Percentiles rank a stretch among this genome's conserved stretches.
phyloP scores from a whole-genome alignment of 2,329 filamentous ascomycete species.

The Aspergillus sp. region DNA sequence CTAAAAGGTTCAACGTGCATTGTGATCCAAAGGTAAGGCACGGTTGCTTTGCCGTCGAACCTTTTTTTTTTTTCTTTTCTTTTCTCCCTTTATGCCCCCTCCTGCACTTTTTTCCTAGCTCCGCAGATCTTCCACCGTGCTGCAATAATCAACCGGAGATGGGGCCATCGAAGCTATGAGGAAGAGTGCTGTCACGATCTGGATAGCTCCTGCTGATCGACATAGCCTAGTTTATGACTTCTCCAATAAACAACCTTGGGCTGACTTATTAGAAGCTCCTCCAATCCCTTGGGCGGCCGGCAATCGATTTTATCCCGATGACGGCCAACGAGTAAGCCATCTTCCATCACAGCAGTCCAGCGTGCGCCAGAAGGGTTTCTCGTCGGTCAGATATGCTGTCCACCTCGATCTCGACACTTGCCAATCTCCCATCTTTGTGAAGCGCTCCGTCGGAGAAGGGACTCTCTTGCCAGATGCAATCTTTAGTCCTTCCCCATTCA shows the following conservation, averaged over 20 bases:
- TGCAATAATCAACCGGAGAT: constrained; percentile 31
- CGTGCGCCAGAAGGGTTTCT: too few relatives aligned
- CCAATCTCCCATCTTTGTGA: constrained; percentile 21
- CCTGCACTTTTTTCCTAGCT: constrained; percentile 24
- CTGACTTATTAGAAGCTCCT: constrained; percentile 31
- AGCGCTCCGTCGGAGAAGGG: background rate
- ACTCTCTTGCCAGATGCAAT: constrained; percentile 32
- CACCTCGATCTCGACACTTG: constrained; percentile 13
- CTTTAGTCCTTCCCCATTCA: constrained; percentile 35
- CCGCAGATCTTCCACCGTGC: constrained; percentile 33
- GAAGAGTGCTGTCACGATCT: constrained; percentile 34
- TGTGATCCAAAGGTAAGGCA: constrained; percentile 14
- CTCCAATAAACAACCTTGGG: constrained; percentile 28
- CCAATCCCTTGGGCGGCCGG: constrained; percentile 14
- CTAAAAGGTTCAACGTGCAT: constrained; percentile 1
- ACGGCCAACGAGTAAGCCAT: constrained; percentile 6
- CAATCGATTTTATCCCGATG: background rate
- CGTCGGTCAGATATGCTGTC: constrained; percentile 22
- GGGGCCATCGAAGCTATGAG: constrained; percentile 30
- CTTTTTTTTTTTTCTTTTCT: constrained; percentile 6
- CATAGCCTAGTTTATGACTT: constrained; percentile 33
- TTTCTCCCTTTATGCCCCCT: constrained; percentile 6
- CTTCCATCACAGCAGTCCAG: background rate
- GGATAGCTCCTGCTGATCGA: constrained; percentile 28
- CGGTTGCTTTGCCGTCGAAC: background rate